Base-by-base conservation (phyloP, 495 filamentous ascomycete species). In the Penicillium bovifimosum region DNA sequence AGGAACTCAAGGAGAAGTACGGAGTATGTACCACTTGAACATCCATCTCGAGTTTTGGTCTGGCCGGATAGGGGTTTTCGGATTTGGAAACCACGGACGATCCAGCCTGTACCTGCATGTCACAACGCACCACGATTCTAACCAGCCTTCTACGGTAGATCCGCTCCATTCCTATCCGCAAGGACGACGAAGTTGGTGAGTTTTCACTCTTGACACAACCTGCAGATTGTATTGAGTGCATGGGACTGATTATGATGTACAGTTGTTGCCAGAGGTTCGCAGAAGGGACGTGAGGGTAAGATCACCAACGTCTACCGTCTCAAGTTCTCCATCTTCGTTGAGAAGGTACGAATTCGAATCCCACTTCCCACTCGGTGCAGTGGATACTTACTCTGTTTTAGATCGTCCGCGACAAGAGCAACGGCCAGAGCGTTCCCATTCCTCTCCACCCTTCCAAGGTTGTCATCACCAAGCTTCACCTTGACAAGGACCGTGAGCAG, bases 401-500 rank as follows among this genome's bases (percentile, higher is more conserved):
- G 41, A 43, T 98, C 65, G 81, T 82, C 69, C 86, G 89, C 68
- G 93, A 98, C 74, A 97, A 97, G 84, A 84, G 81, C 68, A 91
- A 88, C 72, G 91, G 91, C 69, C 88, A 93, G 80, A 84, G 80
- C 63, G 90, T 96, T 13, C 90, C 90, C 53, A 75, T 96, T 69
- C 86, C 86, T 68, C 85, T 96, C 74, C 83, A 89, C 73, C 86
- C 93, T 57, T 88, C 84, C 73, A 97, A 96, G 73, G 87, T 95
- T 59, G 83, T 91, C 73, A 87, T 97, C 79, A 96, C 86, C 73
- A 96, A 96, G 82, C 80, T 98, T 70, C 95, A 96, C 85, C 77
- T 96, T 61, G 90, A 96, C 77, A 95, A 96, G 86, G 93, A 99
- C 77, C 88, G 93, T 64, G 92, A 97, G 80, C 78, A 77, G 71